Conservation (phyloP, 2,329 filamentous ascomycete genomes). For the Polychaeton citri region DNA sequence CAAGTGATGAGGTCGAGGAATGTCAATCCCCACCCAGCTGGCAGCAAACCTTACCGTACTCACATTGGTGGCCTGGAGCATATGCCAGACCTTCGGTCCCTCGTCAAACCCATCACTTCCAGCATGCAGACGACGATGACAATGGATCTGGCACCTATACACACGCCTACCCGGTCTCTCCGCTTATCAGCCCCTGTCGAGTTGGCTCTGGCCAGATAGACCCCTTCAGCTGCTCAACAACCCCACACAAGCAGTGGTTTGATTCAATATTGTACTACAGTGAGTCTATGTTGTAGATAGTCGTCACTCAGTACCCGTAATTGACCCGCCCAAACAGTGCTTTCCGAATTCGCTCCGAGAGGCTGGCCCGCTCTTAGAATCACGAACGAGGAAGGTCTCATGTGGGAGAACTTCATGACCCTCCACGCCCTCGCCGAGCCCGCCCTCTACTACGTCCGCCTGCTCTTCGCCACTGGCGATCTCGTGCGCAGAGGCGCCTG, state of each 20-base stretch:
- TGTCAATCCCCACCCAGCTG: no score
- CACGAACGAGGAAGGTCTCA: constrained; percentile 13
- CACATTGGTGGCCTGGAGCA: no score
- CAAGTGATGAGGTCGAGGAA: neutral
- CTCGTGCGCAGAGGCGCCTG: constrained; percentile 14
- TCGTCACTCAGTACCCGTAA: neutral
- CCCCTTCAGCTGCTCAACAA: constrained; percentile 20
- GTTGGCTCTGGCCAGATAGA: constrained; percentile 7
- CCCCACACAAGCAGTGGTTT: constrained; percentile 18
- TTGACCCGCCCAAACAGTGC: constrained; percentile 7
- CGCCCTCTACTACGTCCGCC: constrained; percentile 20
- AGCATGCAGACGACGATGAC: no score
- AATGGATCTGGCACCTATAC: no score
- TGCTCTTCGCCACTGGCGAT: constrained; percentile 21
- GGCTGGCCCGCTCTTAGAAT: constrained; percentile 22
- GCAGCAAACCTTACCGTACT: no score
- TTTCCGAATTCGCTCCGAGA: constrained; percentile 20
- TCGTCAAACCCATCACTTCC: no score
- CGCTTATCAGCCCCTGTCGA: neutral
- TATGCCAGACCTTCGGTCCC: no score
- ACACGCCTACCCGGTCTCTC: neutral
- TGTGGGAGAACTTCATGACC: constrained; percentile 21
- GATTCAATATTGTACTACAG: constrained; percentile 19
- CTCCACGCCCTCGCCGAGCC: constrained; percentile 19
- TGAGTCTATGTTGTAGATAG: constrained; percentile 1